Conservation (phyloP, 2,329 filamentous ascomycete genomes). For the Colletotrichum acutatum region DNA sequence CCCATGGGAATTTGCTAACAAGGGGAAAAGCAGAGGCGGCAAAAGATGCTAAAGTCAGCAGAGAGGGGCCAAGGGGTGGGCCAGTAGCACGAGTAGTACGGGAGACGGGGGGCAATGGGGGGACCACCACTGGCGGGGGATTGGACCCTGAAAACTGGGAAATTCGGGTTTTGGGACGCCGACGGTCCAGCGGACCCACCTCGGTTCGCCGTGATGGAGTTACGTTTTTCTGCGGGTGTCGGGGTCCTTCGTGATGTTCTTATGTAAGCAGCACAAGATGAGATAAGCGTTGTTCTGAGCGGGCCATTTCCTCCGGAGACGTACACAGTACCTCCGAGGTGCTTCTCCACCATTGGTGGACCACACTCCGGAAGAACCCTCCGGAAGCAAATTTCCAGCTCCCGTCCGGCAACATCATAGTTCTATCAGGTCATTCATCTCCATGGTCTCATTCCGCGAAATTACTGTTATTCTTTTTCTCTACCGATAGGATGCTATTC, state of each 20-base stretch:
- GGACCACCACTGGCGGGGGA: neutral
- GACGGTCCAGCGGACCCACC: neutral
- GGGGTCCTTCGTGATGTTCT: neutral
- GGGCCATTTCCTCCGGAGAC: neutral
- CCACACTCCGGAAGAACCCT: neutral
- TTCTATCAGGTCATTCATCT: neutral
- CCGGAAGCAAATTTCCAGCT: neutral
- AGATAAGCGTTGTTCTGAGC: neutral
- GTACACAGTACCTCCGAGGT: neutral
- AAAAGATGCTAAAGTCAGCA: slow-evolving; percentile 8
- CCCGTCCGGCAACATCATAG: neutral
- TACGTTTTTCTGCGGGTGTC: neutral
- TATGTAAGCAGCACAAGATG: neutral
- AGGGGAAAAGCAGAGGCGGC: neutral
- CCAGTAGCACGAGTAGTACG: too few species aligned
- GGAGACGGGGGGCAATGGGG: neutral
- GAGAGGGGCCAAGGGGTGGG: neutral
- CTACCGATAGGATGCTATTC: neutral
- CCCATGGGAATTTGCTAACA: neutral
- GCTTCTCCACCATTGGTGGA: neutral
- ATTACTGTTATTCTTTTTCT: neutral
- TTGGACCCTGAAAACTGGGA: slow-evolving; percentile 29
- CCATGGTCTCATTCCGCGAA: neutral
- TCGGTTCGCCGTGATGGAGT: neutral
- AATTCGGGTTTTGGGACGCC: neutral